Percentiles rank a stretch among this genome's conserved stretches.
These are phyloP conservation scores for Areca catechu DNA, from an alignment of 176 grass and related monocot species.

Conservation along the genomic window DNA sequence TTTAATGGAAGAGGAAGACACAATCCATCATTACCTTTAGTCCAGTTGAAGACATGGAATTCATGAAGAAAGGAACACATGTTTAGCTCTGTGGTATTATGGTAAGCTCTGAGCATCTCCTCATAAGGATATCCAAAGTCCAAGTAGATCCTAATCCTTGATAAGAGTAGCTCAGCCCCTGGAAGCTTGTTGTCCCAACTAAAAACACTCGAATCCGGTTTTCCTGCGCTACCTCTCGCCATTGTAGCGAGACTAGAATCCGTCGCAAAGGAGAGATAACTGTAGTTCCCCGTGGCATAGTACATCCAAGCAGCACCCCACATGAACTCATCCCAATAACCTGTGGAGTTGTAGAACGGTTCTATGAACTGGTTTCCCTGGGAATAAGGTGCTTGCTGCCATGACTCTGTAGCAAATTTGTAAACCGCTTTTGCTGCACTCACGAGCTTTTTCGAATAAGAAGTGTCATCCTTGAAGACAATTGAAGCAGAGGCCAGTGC, in stretches of 20 bases:
- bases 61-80: conserved; percentile 8
- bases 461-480: conserved; percentile 4
- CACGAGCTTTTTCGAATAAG: conserved; percentile 11
- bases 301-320: conserved; percentile 20
- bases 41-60: conserved; percentile 20
- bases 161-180: conserved; percentile 16
- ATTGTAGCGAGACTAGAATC: not conserved
- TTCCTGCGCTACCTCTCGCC: not conserved
- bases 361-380: not conserved
- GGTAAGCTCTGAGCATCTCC: conserved; percentile 10
- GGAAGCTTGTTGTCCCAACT: conserved; percentile 30
- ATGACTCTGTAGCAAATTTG: conserved; percentile 9
- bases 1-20: too few species aligned
- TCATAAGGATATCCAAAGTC: conserved; percentile 14
- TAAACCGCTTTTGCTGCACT: conserved; percentile 12
- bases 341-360: conserved; percentile 21
- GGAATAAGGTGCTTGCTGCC: conserved; percentile 3
- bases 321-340: conserved; percentile 22
- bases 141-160: conserved; percentile 18
- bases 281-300: conserved; percentile 23
- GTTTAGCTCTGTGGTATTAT: conserved; percentile 2
- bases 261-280: conserved; percentile 9
- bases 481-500: conserved; percentile 19
- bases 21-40: not conserved
- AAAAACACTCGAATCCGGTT: conserved; percentile 10